Evolutionary conservation across 2,329 filamentous ascomycete genomes (phyloP).

Genomic region (Colletotrichum sidae): DNA sequence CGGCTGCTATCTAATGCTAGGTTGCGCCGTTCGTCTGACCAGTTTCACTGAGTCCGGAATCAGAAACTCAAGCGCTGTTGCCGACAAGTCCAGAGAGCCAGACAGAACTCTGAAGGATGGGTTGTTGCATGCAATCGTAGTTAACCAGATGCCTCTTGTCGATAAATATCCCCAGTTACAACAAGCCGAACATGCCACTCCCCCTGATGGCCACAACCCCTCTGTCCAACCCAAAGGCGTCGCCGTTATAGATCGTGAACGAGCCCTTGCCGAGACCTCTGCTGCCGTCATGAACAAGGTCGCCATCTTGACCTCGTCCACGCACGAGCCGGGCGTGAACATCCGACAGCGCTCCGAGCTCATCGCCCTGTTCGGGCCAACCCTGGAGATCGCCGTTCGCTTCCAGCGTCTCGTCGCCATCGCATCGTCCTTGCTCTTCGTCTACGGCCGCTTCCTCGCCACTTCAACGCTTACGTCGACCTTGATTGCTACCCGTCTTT

Average conservation of each 20-base stretch:
- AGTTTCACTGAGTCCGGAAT: background rate
- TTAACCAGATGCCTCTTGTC: slow-evolving; percentile 18
- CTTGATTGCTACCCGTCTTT: slow-evolving; percentile 44
- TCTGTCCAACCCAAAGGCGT: slow-evolving; percentile 2
- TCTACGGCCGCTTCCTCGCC: slow-evolving; percentile 47
- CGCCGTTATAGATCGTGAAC: slow-evolving; percentile 27
- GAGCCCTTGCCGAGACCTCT: slow-evolving; percentile 32
- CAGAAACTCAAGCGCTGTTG: slow-evolving; percentile 14
- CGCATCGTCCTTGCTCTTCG: slow-evolving; percentile 45
- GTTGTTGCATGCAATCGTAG: slow-evolving; percentile 18
- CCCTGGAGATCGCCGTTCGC: slow-evolving; percentile 48
- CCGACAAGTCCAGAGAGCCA: slow-evolving; percentile 1
- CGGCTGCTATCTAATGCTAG: background rate
- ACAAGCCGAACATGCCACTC: background rate
- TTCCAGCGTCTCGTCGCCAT: slow-evolving; percentile 50
- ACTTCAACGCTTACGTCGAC: slow-evolving; percentile 44
- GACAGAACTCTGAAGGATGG: background rate
- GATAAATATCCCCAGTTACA: slow-evolving; percentile 30
- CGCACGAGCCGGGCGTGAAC: slow-evolving; percentile 47
- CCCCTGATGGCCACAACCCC: background rate
- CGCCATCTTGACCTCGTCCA: slow-evolving; percentile 52
- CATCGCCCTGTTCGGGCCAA: slow-evolving; percentile 48
- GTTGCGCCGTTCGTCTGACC: background rate
- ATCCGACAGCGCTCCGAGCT: slow-evolving; percentile 47
- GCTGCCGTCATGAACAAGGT: slow-evolving; percentile 49